A percentile compares a stretch with the other conserved stretches of the same genome.
Conservation (phyloP, 352 stramenopile species). For the Elongisporangium undulatum region DNA sequence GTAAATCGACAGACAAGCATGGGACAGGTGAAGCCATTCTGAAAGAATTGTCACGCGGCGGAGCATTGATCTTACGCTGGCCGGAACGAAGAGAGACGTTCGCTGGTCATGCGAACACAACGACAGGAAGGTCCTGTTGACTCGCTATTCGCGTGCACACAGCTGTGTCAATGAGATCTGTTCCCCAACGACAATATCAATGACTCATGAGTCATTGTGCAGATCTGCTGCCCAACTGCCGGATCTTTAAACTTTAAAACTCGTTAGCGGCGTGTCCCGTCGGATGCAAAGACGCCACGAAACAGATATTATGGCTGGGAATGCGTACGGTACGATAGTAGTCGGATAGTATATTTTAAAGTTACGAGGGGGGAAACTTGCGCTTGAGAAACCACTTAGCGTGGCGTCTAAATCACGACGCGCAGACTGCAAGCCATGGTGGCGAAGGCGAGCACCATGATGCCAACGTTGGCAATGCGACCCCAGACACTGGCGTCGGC, state of each 20-base stretch:
- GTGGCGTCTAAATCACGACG: slow-evolving; percentile 29
- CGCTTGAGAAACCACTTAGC: background rate
- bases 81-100: too few relatives aligned
- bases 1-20: background rate
- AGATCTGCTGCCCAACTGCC: background rate
- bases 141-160: too few relatives aligned
- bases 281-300: too few relatives aligned
- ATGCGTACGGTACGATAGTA: background rate
- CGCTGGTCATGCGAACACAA: too few relatives aligned
- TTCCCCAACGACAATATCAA: too few relatives aligned
- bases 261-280: too few relatives aligned
- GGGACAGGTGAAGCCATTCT: background rate
- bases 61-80: background rate
- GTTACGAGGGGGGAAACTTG: background rate
- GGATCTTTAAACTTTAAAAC: too few relatives aligned
- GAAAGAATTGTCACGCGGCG: background rate
- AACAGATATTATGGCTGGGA: too few relatives aligned
- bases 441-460: slow-evolving; percentile 41
- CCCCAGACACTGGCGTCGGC: slow-evolving; percentile 51
- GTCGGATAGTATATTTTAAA: slow-evolving; percentile 1
- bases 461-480: slow-evolving; percentile 30
- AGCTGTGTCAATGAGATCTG: too few relatives aligned
- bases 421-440: slow-evolving; percentile 45
- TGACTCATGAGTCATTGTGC: background rate
- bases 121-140: too few relatives aligned